Base-by-base conservation (phyloP, 768 basidiomycete genomes). In the Tylopilus sp. region DNA sequence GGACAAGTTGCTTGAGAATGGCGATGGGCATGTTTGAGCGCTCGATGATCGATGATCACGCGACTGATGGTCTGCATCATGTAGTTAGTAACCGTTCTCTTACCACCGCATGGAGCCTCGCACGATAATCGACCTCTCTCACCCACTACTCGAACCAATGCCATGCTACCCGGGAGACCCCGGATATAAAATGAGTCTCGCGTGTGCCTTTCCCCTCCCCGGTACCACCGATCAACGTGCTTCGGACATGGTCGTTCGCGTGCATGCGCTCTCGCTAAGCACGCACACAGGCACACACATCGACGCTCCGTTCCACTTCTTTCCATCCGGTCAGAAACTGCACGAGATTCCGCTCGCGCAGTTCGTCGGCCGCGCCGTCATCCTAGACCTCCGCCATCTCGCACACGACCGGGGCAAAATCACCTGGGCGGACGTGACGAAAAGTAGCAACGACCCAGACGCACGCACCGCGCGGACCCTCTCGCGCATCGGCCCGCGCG, bases 241-340 rank as follows among this genome's bases (percentile, higher is more conserved):
- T n/a, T 6, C 52, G 38, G 22, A 24, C 13, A 55, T 59, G 43
- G 55, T 58, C 45, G 60, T 68, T 55, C 61, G 61, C 4, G 63
- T 69, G 22, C 61, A 66, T 6, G 49, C 72, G 0, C 68, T 91
- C 45, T 71, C 78, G 25, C 60, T 89, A 21, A 79, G 84, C 5
- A 82, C 87, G 1, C 89, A 90, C 62, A 84, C 84, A 2, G 89
- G 88, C 42, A 90, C 89, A 3, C 89, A 91, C 70, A 75, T 90
- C 66, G 89, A 91, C 60, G 85, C 87, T 1, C 89, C 89, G 0
- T 82, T 78, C 45, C 89, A 91, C 62, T 89, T 88, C 71, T 69
- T 85, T 67, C 68, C 70, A 5, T 72, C 77, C 26, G 86, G 84
- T 6, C 69, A 70, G 40, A 79, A 80, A 10, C 74, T 89, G 42